phyloP scores from a whole-genome alignment of 305 asterid species.

The Rubia peregrina region DNA sequence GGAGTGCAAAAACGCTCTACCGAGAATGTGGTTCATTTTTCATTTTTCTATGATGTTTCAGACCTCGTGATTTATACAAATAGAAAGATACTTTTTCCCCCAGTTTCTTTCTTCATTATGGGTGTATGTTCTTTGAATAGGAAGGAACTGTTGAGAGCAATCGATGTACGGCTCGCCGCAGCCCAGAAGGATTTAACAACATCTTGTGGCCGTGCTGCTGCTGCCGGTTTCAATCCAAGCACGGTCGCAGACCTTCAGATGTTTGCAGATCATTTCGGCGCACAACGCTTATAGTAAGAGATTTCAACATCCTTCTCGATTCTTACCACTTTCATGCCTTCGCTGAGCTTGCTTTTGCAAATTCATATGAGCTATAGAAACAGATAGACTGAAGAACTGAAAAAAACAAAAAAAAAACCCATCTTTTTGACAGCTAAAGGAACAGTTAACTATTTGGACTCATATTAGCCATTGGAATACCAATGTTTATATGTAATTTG shows the following conservation, averaged over 20 bases:
- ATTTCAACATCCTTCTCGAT: constrained; percentile 5
- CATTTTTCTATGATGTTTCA: neutral
- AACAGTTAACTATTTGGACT: neutral
- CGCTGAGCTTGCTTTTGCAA: neutral
- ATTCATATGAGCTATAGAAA: neutral
- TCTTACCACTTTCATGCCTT: neutral
- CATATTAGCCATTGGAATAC: neutral
- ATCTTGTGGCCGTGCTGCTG: constrained; percentile 71
- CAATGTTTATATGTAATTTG: too few species aligned
- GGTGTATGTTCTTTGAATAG: constrained; percentile 27
- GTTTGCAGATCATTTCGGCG: constrained; percentile 77
- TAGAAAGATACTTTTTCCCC: neutral
- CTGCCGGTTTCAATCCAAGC: constrained; percentile 71
- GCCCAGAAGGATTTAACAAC: constrained; percentile 64
- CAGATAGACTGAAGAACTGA: neutral
- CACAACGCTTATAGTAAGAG: constrained; percentile 66
- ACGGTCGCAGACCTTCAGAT: constrained; percentile 69
- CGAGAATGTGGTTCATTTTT: neutral
- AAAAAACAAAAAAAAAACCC: neutral
- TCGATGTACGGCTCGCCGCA: constrained; percentile 77
- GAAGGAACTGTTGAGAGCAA: constrained; percentile 86
- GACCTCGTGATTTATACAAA: neutral
- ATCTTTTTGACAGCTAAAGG: constrained; percentile 4
- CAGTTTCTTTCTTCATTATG: neutral
- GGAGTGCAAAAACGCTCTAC: neutral